A percentile compares a stretch with the other conserved stretches of the same genome.
These are phyloP conservation scores for Claviceps cyperi DNA, from an alignment of 2,329 filamentous ascomycete genomes.

Conservation along the genomic window DNA sequence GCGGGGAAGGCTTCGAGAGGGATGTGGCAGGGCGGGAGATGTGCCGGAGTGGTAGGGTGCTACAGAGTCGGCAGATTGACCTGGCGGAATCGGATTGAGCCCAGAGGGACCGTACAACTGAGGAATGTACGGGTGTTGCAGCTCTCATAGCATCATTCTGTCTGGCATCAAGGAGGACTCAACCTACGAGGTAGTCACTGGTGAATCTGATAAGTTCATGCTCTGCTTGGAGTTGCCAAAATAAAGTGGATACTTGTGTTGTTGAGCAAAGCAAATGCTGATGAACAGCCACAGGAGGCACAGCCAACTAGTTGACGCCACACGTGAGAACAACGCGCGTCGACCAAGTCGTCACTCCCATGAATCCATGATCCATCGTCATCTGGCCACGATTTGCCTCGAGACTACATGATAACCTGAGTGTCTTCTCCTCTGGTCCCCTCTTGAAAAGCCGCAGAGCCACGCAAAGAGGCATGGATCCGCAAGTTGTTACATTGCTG, in stretches of 20 bases:
- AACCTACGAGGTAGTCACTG: no score
- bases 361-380: no score
- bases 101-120: slow-evolving; percentile 12
- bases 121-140: slow-evolving; percentile 14
- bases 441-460: no score
- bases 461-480: slow-evolving; percentile 24
- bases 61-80: slow-evolving; percentile 8
- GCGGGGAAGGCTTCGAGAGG: background rate
- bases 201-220: background rate
- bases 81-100: slow-evolving; percentile 13
- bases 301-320: no score
- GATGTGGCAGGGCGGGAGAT: slow-evolving; percentile 6
- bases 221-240: background rate
- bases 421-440: no score
- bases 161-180: background rate
- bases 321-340: no score
- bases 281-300: no score
- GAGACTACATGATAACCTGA: no score
- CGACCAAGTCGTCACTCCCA: no score
- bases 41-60: background rate
- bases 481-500: slow-evolving; percentile 35
- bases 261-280: no score
- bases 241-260: background rate
- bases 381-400: background rate
- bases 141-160: slow-evolving; percentile 1